Evolutionary conservation across 306 rosid genomes (phyloP), one percentile per base, ranked within the genome.

Genomic region (Ammopiptanthus mongolicus): DNA sequence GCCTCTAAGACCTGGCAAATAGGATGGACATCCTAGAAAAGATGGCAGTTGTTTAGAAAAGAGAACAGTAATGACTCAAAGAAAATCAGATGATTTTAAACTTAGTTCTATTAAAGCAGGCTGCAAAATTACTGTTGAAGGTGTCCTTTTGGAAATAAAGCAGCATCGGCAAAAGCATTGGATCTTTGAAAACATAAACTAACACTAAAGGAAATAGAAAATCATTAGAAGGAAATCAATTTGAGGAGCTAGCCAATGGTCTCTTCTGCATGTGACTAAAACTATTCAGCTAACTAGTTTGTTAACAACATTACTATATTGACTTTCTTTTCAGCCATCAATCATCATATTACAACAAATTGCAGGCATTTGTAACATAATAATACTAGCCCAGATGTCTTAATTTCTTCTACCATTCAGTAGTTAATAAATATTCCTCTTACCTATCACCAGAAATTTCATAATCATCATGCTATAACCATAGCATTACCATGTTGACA

Each of bases 11-110:
- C 52, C 18, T 31, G 15, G n/a, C 68, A 59, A 15, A 23, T n/a
- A 81, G 52, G 37, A 70, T 53, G 74, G 46, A 25, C 22, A 56
- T 76, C 71, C 19, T 34, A 13, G 36, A 44, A 37, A 68, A 42
- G 8, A 73, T 36, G 63, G 14, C 50, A 48, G 34, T 55, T n/a
- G 21, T 42, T 21, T 56, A 12, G 67, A 64, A 39, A 56, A 56
- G 5, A 50, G 58, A 31, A 28, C 25, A 53, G n/a, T 25, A 42
- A 57, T 71, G 62, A 53, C 18, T 67, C 61, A 19, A 61, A 68
- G 61, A 42, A 31, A 23, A 53, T 17, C 63, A 28, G 18, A n/a
- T 12, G 6, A 41, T 9, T 59, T 47, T 46, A 55, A 73, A 57
- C 46, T 65, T 6, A 8, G 34, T 2, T 34, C 33, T 9, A 12